Evolutionary conservation across 2,329 filamentous ascomycete genomes (phyloP).

Genomic region (Exophiala lecanii-corni): DNA sequence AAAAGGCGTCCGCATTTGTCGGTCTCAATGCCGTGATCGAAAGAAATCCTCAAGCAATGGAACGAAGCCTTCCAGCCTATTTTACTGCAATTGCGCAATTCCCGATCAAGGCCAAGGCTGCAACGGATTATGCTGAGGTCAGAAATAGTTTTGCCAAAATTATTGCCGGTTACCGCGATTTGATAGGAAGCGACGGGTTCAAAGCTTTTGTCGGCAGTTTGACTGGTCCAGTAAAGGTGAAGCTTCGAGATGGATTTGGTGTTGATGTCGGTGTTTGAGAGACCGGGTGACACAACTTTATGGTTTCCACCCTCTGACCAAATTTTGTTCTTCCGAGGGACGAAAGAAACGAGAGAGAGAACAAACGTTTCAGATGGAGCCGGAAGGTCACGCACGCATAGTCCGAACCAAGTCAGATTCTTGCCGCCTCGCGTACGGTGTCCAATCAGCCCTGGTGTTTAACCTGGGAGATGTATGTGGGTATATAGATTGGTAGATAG

Average conservation of each 20-base stretch:
- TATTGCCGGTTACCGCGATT: constrained; percentile 43
- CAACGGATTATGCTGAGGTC: constrained; percentile 58
- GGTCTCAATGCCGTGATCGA: constrained; percentile 83
- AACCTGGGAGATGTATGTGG: too few relatives aligned
- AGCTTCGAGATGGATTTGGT: constrained; percentile 21
- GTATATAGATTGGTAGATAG: too few relatives aligned
- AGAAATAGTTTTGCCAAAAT: constrained; percentile 66
- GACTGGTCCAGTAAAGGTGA: constrained; percentile 15
- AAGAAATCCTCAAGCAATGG: constrained; percentile 86
- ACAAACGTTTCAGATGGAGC: too few relatives aligned
- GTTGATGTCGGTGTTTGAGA: constrained; percentile 4
- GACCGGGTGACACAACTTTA: too few relatives aligned
- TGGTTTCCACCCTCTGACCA: too few relatives aligned
- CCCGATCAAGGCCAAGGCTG: constrained; percentile 55
- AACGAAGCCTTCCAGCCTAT: constrained; percentile 74
- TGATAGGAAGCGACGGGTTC: constrained; percentile 33
- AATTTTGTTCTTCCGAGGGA: too few relatives aligned
- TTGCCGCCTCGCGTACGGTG: too few relatives aligned
- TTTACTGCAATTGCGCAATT: constrained; percentile 78
- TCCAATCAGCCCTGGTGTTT: too few relatives aligned
- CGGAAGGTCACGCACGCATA: too few relatives aligned
- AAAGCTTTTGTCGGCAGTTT: constrained; percentile 15
- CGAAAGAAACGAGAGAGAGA: too few relatives aligned
- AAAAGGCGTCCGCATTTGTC: constrained; percentile 89
- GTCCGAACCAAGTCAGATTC: too few relatives aligned